Evolutionary conservation across 1,284 basidiomycete species (phyloP).

Genomic region (Microbotryomycetes sp.): DNA sequence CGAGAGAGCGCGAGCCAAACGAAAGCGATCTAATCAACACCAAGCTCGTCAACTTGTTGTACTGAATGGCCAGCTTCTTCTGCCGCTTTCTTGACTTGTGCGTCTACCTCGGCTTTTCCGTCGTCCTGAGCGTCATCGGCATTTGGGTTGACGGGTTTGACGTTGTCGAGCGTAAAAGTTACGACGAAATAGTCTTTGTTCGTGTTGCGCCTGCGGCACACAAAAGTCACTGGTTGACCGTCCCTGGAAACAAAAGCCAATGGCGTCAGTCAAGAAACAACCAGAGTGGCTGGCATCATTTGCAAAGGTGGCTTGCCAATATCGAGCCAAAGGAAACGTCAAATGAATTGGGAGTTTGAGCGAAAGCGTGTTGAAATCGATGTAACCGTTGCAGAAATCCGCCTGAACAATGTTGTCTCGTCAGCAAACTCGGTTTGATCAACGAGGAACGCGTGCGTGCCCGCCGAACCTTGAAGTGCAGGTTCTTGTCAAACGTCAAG

Average conservation of each 20-base stretch:
- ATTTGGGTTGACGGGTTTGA: background rate
- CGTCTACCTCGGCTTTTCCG: slow-evolving; percentile 2
- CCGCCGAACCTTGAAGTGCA: slow-evolving; percentile 22
- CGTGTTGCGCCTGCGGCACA: background rate
- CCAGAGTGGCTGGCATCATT: slow-evolving; percentile 15
- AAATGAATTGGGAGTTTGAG: slow-evolving; percentile 26
- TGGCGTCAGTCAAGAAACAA: background rate
- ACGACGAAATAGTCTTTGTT: slow-evolving; percentile 21
- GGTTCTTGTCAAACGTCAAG: slow-evolving; percentile 1
- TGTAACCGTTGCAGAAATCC: slow-evolving; percentile 1
- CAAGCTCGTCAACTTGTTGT: background rate
- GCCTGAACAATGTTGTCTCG: background rate
- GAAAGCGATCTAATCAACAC: background rate
- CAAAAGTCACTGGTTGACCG: slow-evolving; percentile 8
- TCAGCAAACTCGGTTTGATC: slow-evolving; percentile 1
- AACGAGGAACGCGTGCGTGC: slow-evolving; percentile 23
- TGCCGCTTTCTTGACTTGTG: slow-evolving; percentile 21
- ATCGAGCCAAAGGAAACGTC: slow-evolving; percentile 19
- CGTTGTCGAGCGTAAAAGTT: slow-evolving; percentile 18
- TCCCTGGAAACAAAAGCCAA: background rate
- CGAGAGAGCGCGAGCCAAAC: no score
- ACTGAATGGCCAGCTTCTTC: slow-evolving; percentile 12
- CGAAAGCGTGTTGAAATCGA: slow-evolving; percentile 30
- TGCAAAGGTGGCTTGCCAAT: slow-evolving; percentile 23
- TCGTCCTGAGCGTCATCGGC: background rate